Percentiles rank a stretch among this genome's conserved stretches.
Conservation (phyloP, 2,329 filamentous ascomycete genomes). For the Colletotrichum sp. region DNA sequence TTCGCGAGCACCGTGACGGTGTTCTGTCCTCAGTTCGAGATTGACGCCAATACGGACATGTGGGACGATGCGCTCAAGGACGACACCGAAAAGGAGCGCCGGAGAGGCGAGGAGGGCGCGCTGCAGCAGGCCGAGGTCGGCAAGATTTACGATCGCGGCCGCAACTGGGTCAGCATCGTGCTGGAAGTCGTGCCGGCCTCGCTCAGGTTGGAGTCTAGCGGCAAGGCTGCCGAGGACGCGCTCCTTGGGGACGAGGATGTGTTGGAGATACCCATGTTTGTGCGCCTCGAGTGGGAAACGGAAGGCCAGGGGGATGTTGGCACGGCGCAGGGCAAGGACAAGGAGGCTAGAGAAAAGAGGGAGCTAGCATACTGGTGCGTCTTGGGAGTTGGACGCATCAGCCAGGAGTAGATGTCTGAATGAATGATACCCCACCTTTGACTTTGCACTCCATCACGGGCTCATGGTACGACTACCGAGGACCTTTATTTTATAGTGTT, state of each 20-base stretch:
- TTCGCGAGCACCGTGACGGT: slow-evolving; percentile 86
- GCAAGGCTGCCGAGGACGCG: slow-evolving; percentile 27
- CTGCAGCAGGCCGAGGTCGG: slow-evolving; percentile 78
- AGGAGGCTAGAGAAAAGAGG: slow-evolving; percentile 74
- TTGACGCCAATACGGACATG: slow-evolving; percentile 87
- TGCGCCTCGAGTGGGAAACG: slow-evolving; percentile 88
- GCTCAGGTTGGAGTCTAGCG: slow-evolving; percentile 44
- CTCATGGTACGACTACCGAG: neutral
- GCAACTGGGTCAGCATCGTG: slow-evolving; percentile 95
- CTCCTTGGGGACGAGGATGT: slow-evolving; percentile 65
- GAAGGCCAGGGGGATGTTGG: slow-evolving; percentile 71
- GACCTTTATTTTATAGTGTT: neutral
- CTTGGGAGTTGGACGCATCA: slow-evolving; percentile 84
- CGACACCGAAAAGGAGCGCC: slow-evolving; percentile 40
- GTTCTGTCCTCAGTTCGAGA: slow-evolving; percentile 90
- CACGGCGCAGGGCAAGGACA: slow-evolving; percentile 55
- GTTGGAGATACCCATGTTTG: slow-evolving; percentile 92
- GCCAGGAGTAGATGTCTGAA: slow-evolving; percentile 40
- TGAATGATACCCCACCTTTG: slow-evolving; percentile 44
- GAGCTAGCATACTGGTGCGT: slow-evolving; percentile 98
- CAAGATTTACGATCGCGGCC: slow-evolving; percentile 93
- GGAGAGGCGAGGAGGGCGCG: slow-evolving; percentile 44
- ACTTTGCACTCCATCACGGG: neutral
- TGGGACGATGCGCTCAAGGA: slow-evolving; percentile 87
- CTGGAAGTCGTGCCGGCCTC: slow-evolving; percentile 82